Evolutionary conservation across 306 rosid genomes (phyloP).

Genomic region (Abrus pulchellus): DNA sequence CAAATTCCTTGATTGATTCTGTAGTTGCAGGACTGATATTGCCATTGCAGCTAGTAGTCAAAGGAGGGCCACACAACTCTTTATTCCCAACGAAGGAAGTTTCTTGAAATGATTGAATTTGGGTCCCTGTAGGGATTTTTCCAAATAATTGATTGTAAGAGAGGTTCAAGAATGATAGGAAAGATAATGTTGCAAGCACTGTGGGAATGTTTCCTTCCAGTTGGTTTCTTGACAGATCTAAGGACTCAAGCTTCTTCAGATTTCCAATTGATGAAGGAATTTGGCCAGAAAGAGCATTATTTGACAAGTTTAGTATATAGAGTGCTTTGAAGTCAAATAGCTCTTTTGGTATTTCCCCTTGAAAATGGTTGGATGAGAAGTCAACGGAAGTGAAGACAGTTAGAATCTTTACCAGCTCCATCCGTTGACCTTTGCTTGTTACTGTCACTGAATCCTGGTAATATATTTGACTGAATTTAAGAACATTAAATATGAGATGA

Average conservation of each 20-base stretch:
- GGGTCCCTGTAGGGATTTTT: constrained; percentile 52
- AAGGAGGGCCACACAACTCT: constrained; percentile 58
- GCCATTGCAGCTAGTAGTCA: constrained; percentile 14
- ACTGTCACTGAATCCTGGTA: constrained; percentile 58
- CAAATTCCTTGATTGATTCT: constrained; percentile 45
- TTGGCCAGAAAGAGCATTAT: constrained; percentile 55
- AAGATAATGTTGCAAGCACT: constrained; percentile 43
- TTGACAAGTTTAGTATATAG: constrained; percentile 56
- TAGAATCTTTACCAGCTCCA: constrained; percentile 54
- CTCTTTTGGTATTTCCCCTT: constrained; percentile 59
- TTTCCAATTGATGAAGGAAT: constrained; percentile 57
- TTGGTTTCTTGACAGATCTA: constrained; percentile 60
- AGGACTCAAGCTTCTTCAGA: constrained; percentile 55
- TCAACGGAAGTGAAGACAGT: constrained; percentile 56
- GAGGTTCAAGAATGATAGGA: constrained; percentile 57
- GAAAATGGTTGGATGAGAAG: constrained; percentile 57
- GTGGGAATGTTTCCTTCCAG: constrained; percentile 55
- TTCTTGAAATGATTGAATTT: constrained; percentile 49
- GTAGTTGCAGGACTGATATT: background rate
- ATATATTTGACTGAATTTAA: background rate
- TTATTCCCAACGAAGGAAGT: constrained; percentile 46
- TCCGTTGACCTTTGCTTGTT: constrained; percentile 50
- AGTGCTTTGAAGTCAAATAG: constrained; percentile 54
- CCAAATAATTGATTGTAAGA: constrained; percentile 54
- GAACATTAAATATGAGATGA: constrained; percentile 33